Evolutionary conservation across 352 stramenopile species (phyloP).

Genomic region (Globisporangium splendens): DNA sequence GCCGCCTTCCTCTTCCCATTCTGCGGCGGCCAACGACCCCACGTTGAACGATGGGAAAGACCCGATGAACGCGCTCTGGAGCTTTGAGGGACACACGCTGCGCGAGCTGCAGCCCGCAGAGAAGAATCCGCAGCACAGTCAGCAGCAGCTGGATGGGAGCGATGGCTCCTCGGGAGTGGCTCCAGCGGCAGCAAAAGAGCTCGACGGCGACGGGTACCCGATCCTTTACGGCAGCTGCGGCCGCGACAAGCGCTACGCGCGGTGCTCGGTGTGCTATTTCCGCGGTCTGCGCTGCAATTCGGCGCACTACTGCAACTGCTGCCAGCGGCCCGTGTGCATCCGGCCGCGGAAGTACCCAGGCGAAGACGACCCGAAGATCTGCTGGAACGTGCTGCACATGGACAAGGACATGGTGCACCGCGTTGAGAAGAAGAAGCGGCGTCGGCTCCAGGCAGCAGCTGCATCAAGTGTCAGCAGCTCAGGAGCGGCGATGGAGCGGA

Average conservation of each 20-base stretch:
- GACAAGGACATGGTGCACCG: slow-evolving; percentile 73
- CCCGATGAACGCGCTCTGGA: slow-evolving; percentile 65
- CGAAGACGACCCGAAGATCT: slow-evolving; percentile 72
- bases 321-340: slow-evolving; percentile 69
- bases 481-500: too few relatives aligned
- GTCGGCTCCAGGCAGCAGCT: slow-evolving; percentile 30
- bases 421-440: slow-evolving; percentile 68
- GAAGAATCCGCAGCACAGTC: slow-evolving; percentile 31
- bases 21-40: slow-evolving; percentile 5
- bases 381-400: slow-evolving; percentile 78
- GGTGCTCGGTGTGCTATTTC: slow-evolving; percentile 76
- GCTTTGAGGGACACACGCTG: slow-evolving; percentile 54
- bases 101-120: slow-evolving; percentile 35
- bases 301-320: slow-evolving; percentile 65
- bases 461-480: not conserved
- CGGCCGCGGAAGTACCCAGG: slow-evolving; percentile 61
- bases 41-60: slow-evolving; percentile 26
- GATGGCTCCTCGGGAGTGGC: slow-evolving; percentile 10
- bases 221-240: slow-evolving; percentile 65
- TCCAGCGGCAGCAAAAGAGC: slow-evolving; percentile 6
- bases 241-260: slow-evolving; percentile 64
- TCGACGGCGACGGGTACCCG: slow-evolving; percentile 44
- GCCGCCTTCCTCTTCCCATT: not conserved
- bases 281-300: slow-evolving; percentile 63
- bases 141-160: slow-evolving; percentile 5